phyloP scores from a whole-genome alignment of 208 protist genomes.

The Leishmania braziliensis region DNA sequence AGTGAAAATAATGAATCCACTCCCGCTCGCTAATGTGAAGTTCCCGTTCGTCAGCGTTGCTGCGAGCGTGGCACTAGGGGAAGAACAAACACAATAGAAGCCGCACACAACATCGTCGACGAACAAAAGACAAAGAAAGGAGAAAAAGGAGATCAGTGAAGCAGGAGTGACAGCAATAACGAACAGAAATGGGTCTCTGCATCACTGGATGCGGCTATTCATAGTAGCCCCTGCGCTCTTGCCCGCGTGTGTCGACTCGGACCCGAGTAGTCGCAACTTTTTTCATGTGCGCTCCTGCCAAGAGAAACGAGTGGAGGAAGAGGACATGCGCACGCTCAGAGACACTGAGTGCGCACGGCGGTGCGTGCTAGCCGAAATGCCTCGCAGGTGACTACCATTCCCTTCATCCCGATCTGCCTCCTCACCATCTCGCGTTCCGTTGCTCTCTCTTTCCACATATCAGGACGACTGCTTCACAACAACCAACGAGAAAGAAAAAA shows the following conservation, averaged over 20 bases:
- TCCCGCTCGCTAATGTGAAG: not conserved
- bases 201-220: not conserved
- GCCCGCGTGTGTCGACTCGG: not conserved
- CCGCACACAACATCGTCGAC: not conserved
- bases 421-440: not conserved
- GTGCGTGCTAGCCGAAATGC: not conserved
- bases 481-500: slow-evolving; percentile 3
- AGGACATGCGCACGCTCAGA: not conserved
- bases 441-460: too few species aligned
- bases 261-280: not conserved
- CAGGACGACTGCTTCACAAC: not conserved
- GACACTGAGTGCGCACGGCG: not conserved
- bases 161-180: not conserved
- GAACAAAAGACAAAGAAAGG: not conserved
- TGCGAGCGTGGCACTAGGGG: not conserved
- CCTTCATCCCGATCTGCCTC: not conserved
- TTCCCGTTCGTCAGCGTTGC: not conserved
- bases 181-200: not conserved
- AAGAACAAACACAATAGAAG: not conserved
- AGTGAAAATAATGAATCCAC: slow-evolving; percentile 5
- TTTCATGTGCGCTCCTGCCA: not conserved
- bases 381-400: not conserved
- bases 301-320: not conserved
- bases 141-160: not conserved
- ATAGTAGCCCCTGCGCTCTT: not conserved